A percentile compares a stretch with the other conserved stretches of the same genome.
These are phyloP conservation scores for Coemansia sp. DNA, from an alignment of 192 early-diverging fungal species.

Conservation along the genomic window DNA sequence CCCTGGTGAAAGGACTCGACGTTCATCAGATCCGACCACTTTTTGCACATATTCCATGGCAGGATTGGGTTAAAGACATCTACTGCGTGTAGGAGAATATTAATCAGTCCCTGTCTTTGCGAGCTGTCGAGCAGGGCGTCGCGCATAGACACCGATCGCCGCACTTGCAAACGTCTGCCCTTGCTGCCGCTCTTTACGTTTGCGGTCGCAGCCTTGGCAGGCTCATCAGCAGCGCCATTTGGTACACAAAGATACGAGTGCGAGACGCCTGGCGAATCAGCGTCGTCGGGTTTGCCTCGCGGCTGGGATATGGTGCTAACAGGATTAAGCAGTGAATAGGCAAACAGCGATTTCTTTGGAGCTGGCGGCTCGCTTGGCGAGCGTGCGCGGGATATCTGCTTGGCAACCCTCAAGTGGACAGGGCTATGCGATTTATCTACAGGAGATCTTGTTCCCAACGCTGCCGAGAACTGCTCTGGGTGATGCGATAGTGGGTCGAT, in stretches of 20 bases:
- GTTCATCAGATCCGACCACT: conserved; percentile 87
- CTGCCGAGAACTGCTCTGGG: neutral
- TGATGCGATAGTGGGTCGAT: conserved; percentile 12
- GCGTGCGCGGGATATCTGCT: conserved; percentile 15
- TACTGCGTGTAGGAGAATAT: conserved; percentile 82
- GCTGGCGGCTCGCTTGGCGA: conserved; percentile 44
- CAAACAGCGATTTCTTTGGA: conserved; percentile 14
- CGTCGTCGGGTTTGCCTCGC: neutral
- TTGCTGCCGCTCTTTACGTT: conserved; percentile 6
- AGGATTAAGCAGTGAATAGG: conserved; percentile 10
- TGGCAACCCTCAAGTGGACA: neutral
- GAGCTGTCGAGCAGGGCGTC: conserved; percentile 54
- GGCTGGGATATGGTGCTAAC: neutral
- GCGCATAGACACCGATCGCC: conserved; percentile 50
- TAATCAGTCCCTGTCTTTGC: conserved; percentile 64
- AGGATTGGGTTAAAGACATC: conserved; percentile 88
- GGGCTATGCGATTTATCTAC: conserved; percentile 1
- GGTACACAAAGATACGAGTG: neutral
- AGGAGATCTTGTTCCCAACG: neutral
- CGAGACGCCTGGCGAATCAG: neutral
- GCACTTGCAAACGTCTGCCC: conserved; percentile 30
- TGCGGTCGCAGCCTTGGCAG: neutral
- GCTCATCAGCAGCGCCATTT: neutral
- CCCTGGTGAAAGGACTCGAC: conserved; percentile 88
- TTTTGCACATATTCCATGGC: conserved; percentile 82